Conservation (phyloP, 768 basidiomycete species). For the Pisolithus tinctorius region DNA sequence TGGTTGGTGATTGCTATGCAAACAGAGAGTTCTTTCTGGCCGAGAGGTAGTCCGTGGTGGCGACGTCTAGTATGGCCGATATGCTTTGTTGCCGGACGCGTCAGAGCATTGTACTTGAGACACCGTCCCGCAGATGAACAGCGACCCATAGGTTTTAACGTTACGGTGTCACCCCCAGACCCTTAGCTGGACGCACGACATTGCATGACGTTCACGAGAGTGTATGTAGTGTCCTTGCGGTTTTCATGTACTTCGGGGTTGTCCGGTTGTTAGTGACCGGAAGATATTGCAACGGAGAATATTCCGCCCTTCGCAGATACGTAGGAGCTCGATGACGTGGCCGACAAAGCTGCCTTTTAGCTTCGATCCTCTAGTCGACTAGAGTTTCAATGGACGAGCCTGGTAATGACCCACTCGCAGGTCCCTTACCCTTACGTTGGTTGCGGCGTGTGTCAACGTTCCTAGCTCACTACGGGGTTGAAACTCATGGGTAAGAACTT, state of each 20-base stretch:
- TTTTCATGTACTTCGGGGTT: not conserved
- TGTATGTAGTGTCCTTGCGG: too few species aligned
- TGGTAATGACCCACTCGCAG: not conserved
- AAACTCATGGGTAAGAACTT: conserved; percentile 34
- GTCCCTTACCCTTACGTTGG: conserved; percentile 5
- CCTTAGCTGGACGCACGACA: not conserved
- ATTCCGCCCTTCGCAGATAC: too few species aligned
- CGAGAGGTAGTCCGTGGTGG: not conserved
- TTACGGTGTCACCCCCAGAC: not conserved
- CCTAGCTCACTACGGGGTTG: conserved; percentile 31
- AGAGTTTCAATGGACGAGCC: not conserved
- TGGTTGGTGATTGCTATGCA: conserved; percentile 56
- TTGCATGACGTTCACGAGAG: not conserved
- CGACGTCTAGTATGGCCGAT: conserved; percentile 17
- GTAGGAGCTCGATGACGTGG: too few species aligned
- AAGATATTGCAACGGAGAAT: too few species aligned
- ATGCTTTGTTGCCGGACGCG: not conserved
- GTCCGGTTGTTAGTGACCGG: not conserved
- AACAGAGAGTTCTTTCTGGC: conserved; percentile 17
- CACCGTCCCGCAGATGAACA: not conserved
- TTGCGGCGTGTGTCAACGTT: conserved; percentile 20
- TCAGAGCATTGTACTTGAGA: not conserved
- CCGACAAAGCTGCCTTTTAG: too few species aligned
- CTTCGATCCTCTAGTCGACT: too few species aligned
- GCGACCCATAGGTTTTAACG: not conserved